Conservation (phyloP, 1,284 basidiomycete genomes). For the Tilletia horrida region DNA sequence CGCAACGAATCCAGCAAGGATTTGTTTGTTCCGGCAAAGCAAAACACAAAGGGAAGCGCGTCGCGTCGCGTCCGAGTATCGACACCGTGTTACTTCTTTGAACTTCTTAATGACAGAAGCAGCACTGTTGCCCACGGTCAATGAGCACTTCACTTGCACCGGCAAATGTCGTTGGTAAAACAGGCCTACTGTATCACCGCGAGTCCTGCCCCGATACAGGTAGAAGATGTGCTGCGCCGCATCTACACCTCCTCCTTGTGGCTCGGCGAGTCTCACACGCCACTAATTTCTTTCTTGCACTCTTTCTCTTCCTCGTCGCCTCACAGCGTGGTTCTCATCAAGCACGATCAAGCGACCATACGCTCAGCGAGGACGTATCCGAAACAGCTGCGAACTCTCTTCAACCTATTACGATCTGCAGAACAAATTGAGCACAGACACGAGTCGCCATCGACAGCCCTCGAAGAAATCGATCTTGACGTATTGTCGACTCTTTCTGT, state of each 20-base stretch:
- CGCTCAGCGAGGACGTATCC: background rate
- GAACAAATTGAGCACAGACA: background rate
- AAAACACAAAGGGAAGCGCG: too few species aligned
- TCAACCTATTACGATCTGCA: background rate
- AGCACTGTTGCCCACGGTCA: too few species aligned
- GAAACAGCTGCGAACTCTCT: conserved; percentile 9
- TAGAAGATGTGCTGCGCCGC: background rate
- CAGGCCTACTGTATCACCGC: too few species aligned
- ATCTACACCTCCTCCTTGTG: conserved; percentile 3
- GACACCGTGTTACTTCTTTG: too few species aligned
- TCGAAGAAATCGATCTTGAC: background rate
- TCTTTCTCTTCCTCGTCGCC: background rate
- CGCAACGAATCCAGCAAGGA: too few species aligned
- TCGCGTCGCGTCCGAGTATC: too few species aligned
- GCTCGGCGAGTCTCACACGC: conserved; percentile 16
- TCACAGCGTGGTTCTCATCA: background rate
- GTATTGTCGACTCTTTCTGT: background rate
- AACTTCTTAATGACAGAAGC: too few species aligned
- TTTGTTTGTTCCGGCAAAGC: too few species aligned
- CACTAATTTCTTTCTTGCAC: background rate
- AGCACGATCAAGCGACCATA: conserved; percentile 4
- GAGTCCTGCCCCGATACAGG: too few species aligned
- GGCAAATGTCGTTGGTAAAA: too few species aligned
- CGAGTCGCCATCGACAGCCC: background rate
- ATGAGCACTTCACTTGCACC: too few species aligned